These are phyloP conservation scores for Kwoniella dejecticola DNA, from an alignment of 768 basidiomycete genomes.

Conservation along the genomic window DNA sequence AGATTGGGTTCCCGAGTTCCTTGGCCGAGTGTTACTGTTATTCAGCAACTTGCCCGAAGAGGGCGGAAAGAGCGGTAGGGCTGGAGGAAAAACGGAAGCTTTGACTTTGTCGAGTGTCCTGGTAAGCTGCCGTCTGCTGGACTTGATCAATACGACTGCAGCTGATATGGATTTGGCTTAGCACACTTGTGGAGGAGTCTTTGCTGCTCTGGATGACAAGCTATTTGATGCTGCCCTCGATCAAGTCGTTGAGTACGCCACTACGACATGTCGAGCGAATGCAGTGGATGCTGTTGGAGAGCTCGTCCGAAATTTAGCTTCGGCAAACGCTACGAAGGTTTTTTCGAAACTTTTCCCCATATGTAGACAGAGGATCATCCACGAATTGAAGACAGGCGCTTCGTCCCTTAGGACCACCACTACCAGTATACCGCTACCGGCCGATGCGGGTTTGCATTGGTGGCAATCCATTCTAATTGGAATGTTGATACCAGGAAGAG, in stretches of 20 bases:
- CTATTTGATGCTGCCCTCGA: slow-evolving; percentile 76
- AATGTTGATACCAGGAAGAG: slow-evolving; percentile 36
- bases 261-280: slow-evolving; percentile 86
- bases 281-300: slow-evolving; percentile 88
- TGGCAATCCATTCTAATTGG: slow-evolving; percentile 55
- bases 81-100: slow-evolving; percentile 58
- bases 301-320: slow-evolving; percentile 78
- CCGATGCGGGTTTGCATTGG: slow-evolving; percentile 86
- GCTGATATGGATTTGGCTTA: too few species aligned
- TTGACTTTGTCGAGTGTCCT: slow-evolving; percentile 54
- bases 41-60: slow-evolving; percentile 87
- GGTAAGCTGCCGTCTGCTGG: slow-evolving; percentile 20
- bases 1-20: slow-evolving; percentile 80
- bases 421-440: slow-evolving; percentile 59
- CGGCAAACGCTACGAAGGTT: slow-evolving; percentile 72
- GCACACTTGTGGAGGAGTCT: slow-evolving; percentile 49
- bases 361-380: slow-evolving; percentile 73
- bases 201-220: slow-evolving; percentile 75
- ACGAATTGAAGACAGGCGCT: slow-evolving; percentile 74
- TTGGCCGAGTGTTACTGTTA: slow-evolving; percentile 74
- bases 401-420: slow-evolving; percentile 70
- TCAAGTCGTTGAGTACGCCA: slow-evolving; percentile 80
- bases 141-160: too few species aligned
- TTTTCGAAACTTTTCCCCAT: slow-evolving; percentile 78
- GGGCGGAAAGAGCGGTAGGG: slow-evolving; percentile 71